Percentiles rank a stretch among this genome's conserved stretches.
phyloP scores from a whole-genome alignment of 2,329 filamentous ascomycete genomes.

The Eutypa lata region DNA sequence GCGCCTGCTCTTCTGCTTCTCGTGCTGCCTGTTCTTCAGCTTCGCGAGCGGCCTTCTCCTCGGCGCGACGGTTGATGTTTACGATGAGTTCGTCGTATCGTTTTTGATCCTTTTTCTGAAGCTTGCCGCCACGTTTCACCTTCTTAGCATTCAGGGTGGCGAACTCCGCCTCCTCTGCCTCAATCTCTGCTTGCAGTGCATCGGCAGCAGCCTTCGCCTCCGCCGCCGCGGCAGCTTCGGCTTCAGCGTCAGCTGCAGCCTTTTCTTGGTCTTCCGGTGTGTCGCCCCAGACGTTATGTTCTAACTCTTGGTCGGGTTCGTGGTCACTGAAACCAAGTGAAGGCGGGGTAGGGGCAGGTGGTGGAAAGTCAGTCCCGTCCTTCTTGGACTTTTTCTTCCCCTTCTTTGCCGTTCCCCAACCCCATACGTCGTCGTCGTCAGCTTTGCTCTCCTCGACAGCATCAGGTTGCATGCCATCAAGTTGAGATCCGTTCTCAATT shows the following conservation, averaged over 20 bases:
- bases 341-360: slow-evolving; percentile 47
- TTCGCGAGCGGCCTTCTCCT: slow-evolving; percentile 33
- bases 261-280: slow-evolving; percentile 39
- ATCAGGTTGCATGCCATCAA: slow-evolving; percentile 45
- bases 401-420: slow-evolving; percentile 36
- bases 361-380: slow-evolving; percentile 35
- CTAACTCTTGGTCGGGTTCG: slow-evolving; percentile 36
- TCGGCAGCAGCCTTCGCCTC: slow-evolving; percentile 16
- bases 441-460: slow-evolving; percentile 42
- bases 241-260: slow-evolving; percentile 18
- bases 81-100: slow-evolving; percentile 33
- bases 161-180: slow-evolving; percentile 37
- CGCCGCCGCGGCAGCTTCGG: slow-evolving; percentile 10
- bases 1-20: slow-evolving; percentile 15
- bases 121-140: slow-evolving; percentile 24
- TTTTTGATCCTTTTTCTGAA: slow-evolving; percentile 25
- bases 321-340: slow-evolving; percentile 38
- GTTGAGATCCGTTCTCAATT: slow-evolving; percentile 41
- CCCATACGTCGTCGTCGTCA: slow-evolving; percentile 42
- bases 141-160: slow-evolving; percentile 27
- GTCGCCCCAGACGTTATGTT: slow-evolving; percentile 32
- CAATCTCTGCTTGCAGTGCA: slow-evolving; percentile 24
- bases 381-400: slow-evolving; percentile 44
- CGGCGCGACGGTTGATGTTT: slow-evolving; percentile 27
- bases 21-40: slow-evolving; percentile 33